Evolutionary conservation across 768 basidiomycete species (phyloP).

Genomic region (Suillus placidus): DNA sequence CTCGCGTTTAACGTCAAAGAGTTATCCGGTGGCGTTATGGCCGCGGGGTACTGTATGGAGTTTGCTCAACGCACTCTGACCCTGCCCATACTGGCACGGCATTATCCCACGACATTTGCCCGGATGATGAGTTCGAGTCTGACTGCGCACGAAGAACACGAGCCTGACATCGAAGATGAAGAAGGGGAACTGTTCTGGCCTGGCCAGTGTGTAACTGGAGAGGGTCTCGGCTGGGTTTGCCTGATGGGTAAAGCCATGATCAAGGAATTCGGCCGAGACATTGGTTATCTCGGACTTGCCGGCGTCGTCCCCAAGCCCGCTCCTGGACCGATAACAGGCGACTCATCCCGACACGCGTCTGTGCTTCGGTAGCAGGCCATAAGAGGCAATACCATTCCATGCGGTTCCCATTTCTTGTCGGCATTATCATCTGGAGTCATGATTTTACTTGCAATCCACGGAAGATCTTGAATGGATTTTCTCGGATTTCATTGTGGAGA

Average conservation of each 20-base stretch:
- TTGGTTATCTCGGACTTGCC: constrained; percentile 71
- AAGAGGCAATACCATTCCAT: constrained; percentile 12
- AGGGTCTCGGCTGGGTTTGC: constrained; percentile 87
- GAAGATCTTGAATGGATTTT: constrained; percentile 32
- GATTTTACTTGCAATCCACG: constrained; percentile 28
- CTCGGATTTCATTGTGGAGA: constrained; percentile 22
- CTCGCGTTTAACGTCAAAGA: constrained; percentile 31
- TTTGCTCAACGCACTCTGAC: constrained; percentile 58
- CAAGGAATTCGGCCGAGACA: constrained; percentile 74
- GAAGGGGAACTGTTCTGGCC: constrained; percentile 90
- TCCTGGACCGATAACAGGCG: constrained; percentile 34
- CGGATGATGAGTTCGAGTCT: constrained; percentile 71
- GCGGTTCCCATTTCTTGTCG: constrained; percentile 33
- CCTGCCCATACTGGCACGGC: constrained; percentile 65
- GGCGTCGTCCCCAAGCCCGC: constrained; percentile 76
- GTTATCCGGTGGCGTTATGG: constrained; percentile 40
- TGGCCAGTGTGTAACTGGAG: constrained; percentile 68
- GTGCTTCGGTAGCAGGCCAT: constrained; percentile 32
- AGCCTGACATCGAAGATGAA: constrained; percentile 83
- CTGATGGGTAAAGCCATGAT: constrained; percentile 87
- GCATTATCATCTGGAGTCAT: constrained; percentile 31
- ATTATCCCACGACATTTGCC: constrained; percentile 76
- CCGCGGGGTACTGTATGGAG: constrained; percentile 46
- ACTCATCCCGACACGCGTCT: constrained; percentile 33
- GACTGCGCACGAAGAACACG: constrained; percentile 67